Conservation (phyloP, 345 rosid species). For the Aquilaria yunnanensis region DNA sequence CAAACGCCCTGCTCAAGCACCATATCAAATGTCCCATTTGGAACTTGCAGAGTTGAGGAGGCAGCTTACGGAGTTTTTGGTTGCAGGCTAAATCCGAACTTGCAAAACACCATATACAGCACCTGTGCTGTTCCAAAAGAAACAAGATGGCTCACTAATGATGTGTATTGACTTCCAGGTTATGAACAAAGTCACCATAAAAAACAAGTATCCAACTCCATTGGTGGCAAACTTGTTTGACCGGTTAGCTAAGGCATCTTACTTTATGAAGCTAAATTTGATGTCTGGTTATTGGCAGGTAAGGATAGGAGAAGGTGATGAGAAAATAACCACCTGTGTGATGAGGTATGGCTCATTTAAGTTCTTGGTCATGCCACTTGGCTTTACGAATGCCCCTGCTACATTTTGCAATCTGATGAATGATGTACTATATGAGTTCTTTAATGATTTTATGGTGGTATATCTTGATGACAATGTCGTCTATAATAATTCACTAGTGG, state of each 20-base stretch:
- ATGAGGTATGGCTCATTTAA: neutral
- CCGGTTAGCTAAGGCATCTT: neutral
- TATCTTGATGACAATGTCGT: neutral
- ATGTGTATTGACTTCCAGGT: neutral
- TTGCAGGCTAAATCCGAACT: neutral
- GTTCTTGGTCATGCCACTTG: neutral
- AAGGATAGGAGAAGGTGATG: neutral
- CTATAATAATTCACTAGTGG: too few relatives aligned
- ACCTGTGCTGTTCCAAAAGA: conserved; percentile 7
- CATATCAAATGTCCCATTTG: neutral
- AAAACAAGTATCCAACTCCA: conserved; percentile 3
- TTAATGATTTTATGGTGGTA: too few relatives aligned
- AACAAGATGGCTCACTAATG: neutral
- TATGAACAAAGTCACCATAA: conserved; percentile 7
- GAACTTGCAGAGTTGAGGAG: neutral
- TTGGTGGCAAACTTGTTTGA: neutral
- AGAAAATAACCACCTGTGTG: neutral
- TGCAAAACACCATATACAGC: conserved; percentile 5
- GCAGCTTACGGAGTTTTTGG: neutral
- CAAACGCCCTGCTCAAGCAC: neutral
- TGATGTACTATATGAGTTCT: too few relatives aligned
- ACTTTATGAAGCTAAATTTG: neutral
- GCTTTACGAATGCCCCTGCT: too few relatives aligned
- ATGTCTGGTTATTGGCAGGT: neutral
- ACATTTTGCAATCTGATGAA: too few relatives aligned